Evolutionary conservation across 2,329 filamentous ascomycete genomes (phyloP), one percentile per base, ranked within the genome.

Genomic region (Alternaria tenuissima): DNA sequence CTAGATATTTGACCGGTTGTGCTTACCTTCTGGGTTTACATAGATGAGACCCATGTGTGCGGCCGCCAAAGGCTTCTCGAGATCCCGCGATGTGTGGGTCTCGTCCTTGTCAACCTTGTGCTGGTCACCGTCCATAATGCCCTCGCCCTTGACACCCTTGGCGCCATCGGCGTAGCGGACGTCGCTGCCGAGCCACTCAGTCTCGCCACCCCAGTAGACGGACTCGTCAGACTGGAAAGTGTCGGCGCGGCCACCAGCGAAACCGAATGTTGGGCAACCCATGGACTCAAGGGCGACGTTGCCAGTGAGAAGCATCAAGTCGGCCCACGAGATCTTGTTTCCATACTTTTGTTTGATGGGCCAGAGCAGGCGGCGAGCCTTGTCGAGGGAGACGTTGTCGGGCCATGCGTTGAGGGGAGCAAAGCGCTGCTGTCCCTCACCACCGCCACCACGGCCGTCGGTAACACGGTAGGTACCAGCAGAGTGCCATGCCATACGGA

Each of bases 341-440:
- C 91, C 91, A 67, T 93, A 93, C 85, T 93, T 93, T 70, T 92
- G 90, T 86, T 93, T 93, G 81, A 93, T 88, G 57, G 91, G 91
- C 89, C 90, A 92, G 42, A 93, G 82, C 57, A 93, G 86, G 65
- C 91, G 90, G 57, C 91, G 90, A 32, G 90, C 91, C 86, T 93
- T 93, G 85, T 93, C 91, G 55, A 93, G 85, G 70, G 84, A 88
- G 73, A 88, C 89, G 68, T 93, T 93, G 81, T 93, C 91, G 42
- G 91, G 91, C 91, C 91, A 93, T 82, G 88, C 88, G 85, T 93
- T 93, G 75, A 93, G 87, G 6, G 91, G 91, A 54, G 91, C 90
- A 71, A 93, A 93, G 41, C 91, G 88, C 81, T 93, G 91, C 80
- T 93, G 91, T 58, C 89, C 91, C 72, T 87, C 82, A 55, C 90